These are phyloP conservation scores for Hemisphaericaspora subhashii DNA, from an alignment of 1,139 yeast species.

Conservation along the genomic window DNA sequence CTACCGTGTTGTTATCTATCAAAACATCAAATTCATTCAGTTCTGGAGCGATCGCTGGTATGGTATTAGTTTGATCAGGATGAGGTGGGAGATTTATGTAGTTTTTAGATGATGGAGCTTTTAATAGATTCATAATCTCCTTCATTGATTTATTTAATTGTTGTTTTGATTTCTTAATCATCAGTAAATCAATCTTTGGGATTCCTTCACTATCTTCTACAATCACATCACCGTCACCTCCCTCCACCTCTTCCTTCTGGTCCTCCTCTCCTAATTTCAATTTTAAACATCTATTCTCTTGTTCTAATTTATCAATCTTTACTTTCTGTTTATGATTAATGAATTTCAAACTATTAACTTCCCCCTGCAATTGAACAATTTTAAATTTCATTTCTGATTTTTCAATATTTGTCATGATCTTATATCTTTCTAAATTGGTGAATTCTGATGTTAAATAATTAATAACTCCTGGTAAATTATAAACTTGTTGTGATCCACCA, in stretches of 20 bases:
- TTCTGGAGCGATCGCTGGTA: no score
- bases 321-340: constrained; percentile 36
- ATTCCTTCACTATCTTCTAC: constrained; percentile 12
- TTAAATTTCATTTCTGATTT: constrained; percentile 56
- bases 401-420: constrained; percentile 57
- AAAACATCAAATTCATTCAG: constrained; percentile 21
- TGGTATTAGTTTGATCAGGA: constrained; percentile 18
- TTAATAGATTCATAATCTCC: constrained; percentile 41
- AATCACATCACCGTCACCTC: not conserved
- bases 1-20: constrained; percentile 14
- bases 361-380: constrained; percentile 56
- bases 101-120: constrained; percentile 31
- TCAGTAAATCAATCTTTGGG: constrained; percentile 42
- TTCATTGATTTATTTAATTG: constrained; percentile 43
- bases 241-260: constrained; percentile 6
- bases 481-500: constrained; percentile 20
- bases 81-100: constrained; percentile 24
- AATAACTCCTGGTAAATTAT: constrained; percentile 65
- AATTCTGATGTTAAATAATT: constrained; percentile 61
- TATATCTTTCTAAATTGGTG: constrained; percentile 57
- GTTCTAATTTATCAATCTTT: constrained; percentile 31
- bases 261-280: constrained; percentile 8
- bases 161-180: constrained; percentile 39
- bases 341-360: constrained; percentile 45
- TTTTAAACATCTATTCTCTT: constrained; percentile 18